A percentile compares a stretch with the other conserved stretches of the same genome.
Conservation (phyloP, 257 asterid genomes). For the Solanum pimpinellifolium region DNA sequence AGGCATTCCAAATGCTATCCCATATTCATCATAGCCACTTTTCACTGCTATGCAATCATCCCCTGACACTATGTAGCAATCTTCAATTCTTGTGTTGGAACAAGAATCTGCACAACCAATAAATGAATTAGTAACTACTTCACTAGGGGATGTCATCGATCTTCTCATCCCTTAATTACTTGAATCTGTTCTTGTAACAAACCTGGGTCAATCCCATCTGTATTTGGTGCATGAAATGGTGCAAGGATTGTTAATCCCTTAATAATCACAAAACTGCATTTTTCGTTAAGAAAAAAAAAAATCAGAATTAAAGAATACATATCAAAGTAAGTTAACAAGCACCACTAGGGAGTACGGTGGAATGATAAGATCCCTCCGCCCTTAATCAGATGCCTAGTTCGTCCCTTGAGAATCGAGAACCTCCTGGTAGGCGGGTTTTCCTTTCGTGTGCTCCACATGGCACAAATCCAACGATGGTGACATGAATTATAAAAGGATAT, state of each 20-base stretch:
- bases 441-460: neutral
- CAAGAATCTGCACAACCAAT: conserved; percentile 47
- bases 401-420: neutral
- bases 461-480: neutral
- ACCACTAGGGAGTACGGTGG: neutral
- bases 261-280: conserved; percentile 37
- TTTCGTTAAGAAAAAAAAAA: neutral
- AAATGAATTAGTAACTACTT: neutral
- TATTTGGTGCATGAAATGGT: conserved; percentile 46
- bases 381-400: neutral
- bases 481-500: neutral
- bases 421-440: neutral
- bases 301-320: neutral
- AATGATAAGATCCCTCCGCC: neutral
- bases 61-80: conserved; percentile 55
- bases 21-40: conserved; percentile 78
- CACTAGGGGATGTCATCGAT: neutral
- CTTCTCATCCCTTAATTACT: neutral
- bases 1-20: conserved; percentile 37
- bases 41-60: conserved; percentile 74
- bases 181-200: neutral
- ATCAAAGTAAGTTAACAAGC: neutral
- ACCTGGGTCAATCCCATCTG: conserved; percentile 86
- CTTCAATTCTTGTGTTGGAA: conserved; percentile 41
- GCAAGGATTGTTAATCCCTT: conserved; percentile 47